A percentile compares a stretch with the other conserved stretches of the same genome.
Conservation (phyloP, 1,284 basidiomycete genomes). For the Ganoderma boninense region DNA sequence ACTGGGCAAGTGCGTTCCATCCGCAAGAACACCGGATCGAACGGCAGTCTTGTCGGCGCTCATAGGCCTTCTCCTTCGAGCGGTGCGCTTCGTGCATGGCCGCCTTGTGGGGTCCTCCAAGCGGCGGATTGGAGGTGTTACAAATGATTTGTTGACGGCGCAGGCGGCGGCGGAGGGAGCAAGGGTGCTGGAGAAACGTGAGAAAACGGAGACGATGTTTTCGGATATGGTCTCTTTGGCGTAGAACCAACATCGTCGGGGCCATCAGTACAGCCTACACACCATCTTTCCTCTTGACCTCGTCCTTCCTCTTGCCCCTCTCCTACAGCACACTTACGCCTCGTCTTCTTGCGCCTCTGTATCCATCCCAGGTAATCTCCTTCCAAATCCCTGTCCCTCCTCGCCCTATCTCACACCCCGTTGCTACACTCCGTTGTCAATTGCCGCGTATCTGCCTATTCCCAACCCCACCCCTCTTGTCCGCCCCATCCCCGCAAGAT, state of each 20-base stretch:
- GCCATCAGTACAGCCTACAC: slow-evolving; percentile 40
- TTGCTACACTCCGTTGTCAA: slow-evolving; percentile 27
- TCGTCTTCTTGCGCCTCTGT: slow-evolving; percentile 27
- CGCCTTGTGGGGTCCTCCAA: neutral
- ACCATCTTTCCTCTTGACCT: slow-evolving; percentile 36
- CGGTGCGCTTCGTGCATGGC: neutral
- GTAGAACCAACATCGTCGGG: slow-evolving; percentile 38
- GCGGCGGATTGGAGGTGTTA: neutral
- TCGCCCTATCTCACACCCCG: slow-evolving; percentile 20
- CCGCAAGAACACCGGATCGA: slow-evolving; percentile 29
- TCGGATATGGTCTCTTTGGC: slow-evolving; percentile 37
- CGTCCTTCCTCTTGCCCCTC: slow-evolving; percentile 31
- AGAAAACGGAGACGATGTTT: slow-evolving; percentile 36
- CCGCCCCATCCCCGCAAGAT: slow-evolving; percentile 21
- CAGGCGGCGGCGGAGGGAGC: neutral
- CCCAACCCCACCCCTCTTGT: slow-evolving; percentile 4
- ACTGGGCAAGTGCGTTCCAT: slow-evolving; percentile 14
- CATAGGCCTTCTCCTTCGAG: slow-evolving; percentile 9
- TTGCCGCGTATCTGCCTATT: slow-evolving; percentile 17
- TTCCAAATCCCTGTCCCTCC: slow-evolving; percentile 1
- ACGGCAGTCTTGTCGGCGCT: slow-evolving; percentile 14
- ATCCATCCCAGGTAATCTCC: slow-evolving; percentile 29
- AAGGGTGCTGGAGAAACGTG: slow-evolving; percentile 29
- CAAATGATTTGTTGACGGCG: neutral
- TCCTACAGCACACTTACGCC: slow-evolving; percentile 31